Evolutionary conservation across 1,139 yeast species (phyloP).

Genomic region (Hyphopichia buzzinii): DNA sequence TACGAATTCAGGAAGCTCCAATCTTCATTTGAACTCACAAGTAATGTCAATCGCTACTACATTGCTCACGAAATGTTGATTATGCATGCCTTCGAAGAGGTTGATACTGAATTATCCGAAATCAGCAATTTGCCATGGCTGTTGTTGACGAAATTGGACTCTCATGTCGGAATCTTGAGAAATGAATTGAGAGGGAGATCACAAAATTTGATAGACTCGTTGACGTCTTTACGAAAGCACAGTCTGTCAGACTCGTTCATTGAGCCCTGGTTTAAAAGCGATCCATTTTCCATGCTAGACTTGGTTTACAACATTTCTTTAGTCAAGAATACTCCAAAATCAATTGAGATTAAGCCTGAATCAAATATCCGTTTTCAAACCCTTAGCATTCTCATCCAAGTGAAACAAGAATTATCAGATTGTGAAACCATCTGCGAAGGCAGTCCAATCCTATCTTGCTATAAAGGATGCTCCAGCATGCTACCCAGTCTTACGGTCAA

Average conservation of each 20-base stretch:
- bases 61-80: conserved; percentile 5
- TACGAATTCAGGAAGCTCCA: conserved; percentile 45
- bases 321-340: background rate
- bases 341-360: background rate
- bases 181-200: background rate
- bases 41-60: conserved; percentile 21
- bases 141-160: background rate
- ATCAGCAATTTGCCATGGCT: background rate
- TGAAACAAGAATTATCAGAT: background rate
- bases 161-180: background rate
- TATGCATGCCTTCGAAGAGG: background rate
- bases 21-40: conserved; percentile 22
- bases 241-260: background rate
- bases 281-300: background rate
- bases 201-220: background rate
- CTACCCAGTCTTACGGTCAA: background rate
- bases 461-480: background rate
- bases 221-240: background rate
- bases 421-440: conserved; percentile 2
- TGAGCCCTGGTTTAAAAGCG: background rate
- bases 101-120: background rate
- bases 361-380: background rate
- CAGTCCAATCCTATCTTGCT: conserved; percentile 1
- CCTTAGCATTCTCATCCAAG: background rate
- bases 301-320: background rate